These are phyloP conservation scores for Antitrichia curtipendula DNA, from an alignment of 225 moss, liverwort and hornwort genomes.

Conservation along the genomic window DNA sequence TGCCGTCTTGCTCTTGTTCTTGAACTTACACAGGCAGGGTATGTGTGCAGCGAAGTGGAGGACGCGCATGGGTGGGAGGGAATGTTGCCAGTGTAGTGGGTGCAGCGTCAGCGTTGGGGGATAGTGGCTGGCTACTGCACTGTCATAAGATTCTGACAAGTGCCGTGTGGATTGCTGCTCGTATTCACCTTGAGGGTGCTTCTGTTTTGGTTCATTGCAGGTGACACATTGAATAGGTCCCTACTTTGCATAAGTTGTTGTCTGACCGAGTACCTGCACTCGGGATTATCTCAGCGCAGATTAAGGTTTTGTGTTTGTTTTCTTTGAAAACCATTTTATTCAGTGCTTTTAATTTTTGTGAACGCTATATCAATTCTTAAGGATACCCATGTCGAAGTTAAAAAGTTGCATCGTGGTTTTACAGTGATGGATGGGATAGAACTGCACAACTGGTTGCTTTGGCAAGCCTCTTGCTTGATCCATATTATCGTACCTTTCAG, in stretches of 20 bases:
- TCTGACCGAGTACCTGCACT: neutral
- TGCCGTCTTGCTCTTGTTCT: neutral
- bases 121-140: slow-evolving; percentile 59
- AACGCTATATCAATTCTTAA: neutral
- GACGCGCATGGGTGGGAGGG: slow-evolving; percentile 88
- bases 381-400: neutral
- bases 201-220: slow-evolving; percentile 65
- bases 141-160: slow-evolving; percentile 50
- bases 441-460: slow-evolving; percentile 80
- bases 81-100: slow-evolving; percentile 76
- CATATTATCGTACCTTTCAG: slow-evolving; percentile 93
- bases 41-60: slow-evolving; percentile 76
- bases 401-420: neutral
- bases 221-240: neutral
- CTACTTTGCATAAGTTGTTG: neutral
- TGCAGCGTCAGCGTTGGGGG: slow-evolving; percentile 85
- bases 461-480: slow-evolving; percentile 83
- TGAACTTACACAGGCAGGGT: slow-evolving; percentile 2
- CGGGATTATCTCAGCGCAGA: neutral
- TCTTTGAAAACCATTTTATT: neutral
- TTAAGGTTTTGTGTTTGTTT: neutral
- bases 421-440: slow-evolving; percentile 92
- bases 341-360: neutral
- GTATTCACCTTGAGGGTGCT: slow-evolving; percentile 46
- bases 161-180: slow-evolving; percentile 58